A percentile compares a stretch with the other conserved stretches of the same genome.
These are phyloP conservation scores for Hypoxylon sp. DNA, from an alignment of 2,329 filamentous ascomycete species.

Conservation along the genomic window DNA sequence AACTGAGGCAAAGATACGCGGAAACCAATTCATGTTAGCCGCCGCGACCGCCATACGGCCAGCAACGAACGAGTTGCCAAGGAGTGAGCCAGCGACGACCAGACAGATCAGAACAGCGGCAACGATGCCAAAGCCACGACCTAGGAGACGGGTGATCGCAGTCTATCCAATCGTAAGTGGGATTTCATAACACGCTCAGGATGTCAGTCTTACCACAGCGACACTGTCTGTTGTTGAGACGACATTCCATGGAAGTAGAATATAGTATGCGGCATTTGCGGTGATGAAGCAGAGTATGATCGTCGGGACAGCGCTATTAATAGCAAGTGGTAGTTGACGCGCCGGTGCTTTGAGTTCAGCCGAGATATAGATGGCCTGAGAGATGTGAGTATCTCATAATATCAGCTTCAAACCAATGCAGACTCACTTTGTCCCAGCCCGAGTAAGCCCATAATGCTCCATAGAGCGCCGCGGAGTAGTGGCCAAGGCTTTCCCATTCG, in stretches of 20 bases:
- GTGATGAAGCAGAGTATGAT: conserved; percentile 71
- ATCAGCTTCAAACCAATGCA: not conserved
- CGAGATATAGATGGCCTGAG: conserved; percentile 67
- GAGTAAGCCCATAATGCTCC: conserved; percentile 74
- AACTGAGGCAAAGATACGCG: conserved; percentile 59
- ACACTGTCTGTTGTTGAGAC: conserved; percentile 72
- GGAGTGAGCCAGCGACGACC: conserved; percentile 71
- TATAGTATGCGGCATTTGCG: conserved; percentile 73
- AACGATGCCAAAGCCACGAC: conserved; percentile 64
- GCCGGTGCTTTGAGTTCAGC: conserved; percentile 66
- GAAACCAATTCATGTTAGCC: conserved; percentile 66
- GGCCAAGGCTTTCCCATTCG: conserved; percentile 70
- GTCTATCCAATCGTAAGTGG: conserved; percentile 57
- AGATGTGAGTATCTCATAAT: conserved; percentile 3
- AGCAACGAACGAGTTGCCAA: conserved; percentile 73
- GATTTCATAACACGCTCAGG: conserved; percentile 19
- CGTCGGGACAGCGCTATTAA: conserved; percentile 71
- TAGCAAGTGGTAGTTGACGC: conserved; percentile 69
- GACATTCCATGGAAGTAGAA: conserved; percentile 71
- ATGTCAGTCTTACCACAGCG: conserved; percentile 65
- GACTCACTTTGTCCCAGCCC: conserved; percentile 73
- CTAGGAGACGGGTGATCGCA: conserved; percentile 67
- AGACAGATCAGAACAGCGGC: conserved; percentile 70
- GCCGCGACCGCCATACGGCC: conserved; percentile 73
- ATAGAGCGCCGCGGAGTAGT: conserved; percentile 72